Base-by-base conservation (phyloP, 139 green algal genomes). In the Tetradesmus lagerheimii region DNA sequence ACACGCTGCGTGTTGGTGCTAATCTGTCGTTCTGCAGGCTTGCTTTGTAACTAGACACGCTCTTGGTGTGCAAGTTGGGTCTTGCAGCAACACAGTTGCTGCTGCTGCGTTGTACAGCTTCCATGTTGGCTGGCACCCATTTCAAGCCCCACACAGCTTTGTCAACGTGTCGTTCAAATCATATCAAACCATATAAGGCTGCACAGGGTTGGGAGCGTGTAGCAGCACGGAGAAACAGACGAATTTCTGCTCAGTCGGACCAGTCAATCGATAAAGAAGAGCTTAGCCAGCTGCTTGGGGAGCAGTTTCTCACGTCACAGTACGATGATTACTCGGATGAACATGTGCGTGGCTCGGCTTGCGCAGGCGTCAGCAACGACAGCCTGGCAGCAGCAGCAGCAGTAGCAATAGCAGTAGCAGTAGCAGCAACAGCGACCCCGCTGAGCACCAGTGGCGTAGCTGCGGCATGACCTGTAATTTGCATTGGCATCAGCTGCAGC, bases 291-390 rank as follows among this genome's bases (percentile, higher is more conserved):
- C 64, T 88, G 35, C 38, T 88, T 37, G 75, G 86, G 20, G 31
- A 45, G 12, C 14, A 38, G 5, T 90, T 74, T 41, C 20, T 90
- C 6, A 80, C 45, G 64, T 47, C 74, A 27, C 64, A 90, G 20
- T 90, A 41, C 43, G 86, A 90, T 11, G 86, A 77, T 12, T 57
- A 84, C 23, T 85, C 86, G 6, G 86, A 90, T 25, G 86, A 90
- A 35, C 75, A 90, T 34, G 86, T 84, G 47, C 34, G 86, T 43
- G 31, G 39, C 25, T 1, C 25, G 37, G 23, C 57, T 64, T 20
- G 57, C 35, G 16, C 66, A 31, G 71, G 14, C 71, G 41, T n/a
- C 27, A 79, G 66, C 71, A 41, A 4, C 76, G 16, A n/a, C n/a
- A 78, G 67, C 23, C 37, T 45, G 20, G 37, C 76, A 82, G 76